Conservation (phyloP, 257 asterid genomes). For the Solanum gandarillasii region DNA sequence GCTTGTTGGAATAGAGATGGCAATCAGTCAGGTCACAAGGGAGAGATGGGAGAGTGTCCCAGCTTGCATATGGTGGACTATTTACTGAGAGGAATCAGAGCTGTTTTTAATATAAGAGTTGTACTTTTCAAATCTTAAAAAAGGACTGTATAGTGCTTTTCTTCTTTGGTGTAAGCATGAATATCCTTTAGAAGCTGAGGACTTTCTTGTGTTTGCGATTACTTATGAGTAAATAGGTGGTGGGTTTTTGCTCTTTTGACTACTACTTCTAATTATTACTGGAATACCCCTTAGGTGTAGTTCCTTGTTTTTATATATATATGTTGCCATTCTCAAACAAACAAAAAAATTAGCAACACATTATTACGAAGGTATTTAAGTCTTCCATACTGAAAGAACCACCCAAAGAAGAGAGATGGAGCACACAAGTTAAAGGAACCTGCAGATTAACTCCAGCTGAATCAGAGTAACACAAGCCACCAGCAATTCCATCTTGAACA, state of each 20-base stretch:
- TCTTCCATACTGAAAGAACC: background rate
- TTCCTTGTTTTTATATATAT: background rate
- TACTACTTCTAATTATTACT: background rate
- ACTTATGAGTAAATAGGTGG: background rate
- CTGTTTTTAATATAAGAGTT: background rate
- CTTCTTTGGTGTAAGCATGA: background rate
- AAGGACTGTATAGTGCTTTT: background rate
- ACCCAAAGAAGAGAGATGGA: background rate
- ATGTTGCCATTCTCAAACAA: background rate
- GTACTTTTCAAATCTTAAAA: background rate
- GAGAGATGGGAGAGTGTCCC: background rate
- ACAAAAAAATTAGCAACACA: background rate
- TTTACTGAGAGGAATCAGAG: background rate
- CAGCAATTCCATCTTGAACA: slow-evolving; percentile 74
- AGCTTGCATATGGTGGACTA: background rate
- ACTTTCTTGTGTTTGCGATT: background rate
- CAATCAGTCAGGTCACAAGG: background rate
- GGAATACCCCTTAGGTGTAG: background rate
- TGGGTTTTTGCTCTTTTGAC: background rate
- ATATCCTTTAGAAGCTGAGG: background rate
- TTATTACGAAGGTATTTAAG: background rate
- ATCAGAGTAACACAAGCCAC: slow-evolving; percentile 90
- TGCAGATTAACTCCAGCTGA: slow-evolving; percentile 80
- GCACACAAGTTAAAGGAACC: slow-evolving; percentile 27
- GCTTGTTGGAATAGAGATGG: background rate